Evolutionary conservation across 169 alveolate species (phyloP).

Genomic region (Eimeria acervulina): DNA sequence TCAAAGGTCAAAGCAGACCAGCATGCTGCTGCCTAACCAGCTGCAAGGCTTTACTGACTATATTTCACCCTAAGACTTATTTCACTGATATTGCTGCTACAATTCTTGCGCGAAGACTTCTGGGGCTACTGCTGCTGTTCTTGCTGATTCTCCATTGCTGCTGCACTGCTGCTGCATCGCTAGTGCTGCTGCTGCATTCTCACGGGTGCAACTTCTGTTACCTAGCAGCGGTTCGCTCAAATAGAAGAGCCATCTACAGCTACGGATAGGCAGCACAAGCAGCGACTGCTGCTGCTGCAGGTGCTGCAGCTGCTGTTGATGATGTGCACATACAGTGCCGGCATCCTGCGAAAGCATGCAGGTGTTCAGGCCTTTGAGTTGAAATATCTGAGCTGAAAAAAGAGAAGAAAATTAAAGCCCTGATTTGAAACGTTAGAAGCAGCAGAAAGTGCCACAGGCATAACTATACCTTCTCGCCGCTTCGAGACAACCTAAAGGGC

Average conservation of each 20-base stretch:
- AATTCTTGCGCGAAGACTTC: not conserved
- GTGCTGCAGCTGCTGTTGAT: not conserved
- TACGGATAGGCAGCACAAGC: not conserved
- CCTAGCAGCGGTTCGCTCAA: not conserved
- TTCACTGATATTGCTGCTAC: not conserved
- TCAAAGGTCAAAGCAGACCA: not conserved
- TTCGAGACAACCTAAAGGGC: not conserved
- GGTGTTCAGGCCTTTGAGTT: not conserved
- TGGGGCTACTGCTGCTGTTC: not conserved
- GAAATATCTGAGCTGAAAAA: not conserved
- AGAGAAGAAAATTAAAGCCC: not conserved
- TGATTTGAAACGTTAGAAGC: not conserved
- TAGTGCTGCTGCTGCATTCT: not conserved
- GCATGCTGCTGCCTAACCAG: not conserved
- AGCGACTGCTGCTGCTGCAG: not conserved
- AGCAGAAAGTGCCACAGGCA: not conserved
- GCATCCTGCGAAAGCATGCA: not conserved
- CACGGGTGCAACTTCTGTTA: not conserved
- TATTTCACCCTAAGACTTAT: not conserved
- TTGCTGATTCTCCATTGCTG: not conserved
- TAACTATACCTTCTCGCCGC: not conserved
- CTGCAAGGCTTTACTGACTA: not conserved
- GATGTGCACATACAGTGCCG: not conserved
- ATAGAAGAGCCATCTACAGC: not conserved
- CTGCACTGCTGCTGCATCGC: not conserved